Base-by-base conservation (phyloP, 2,329 filamentous ascomycete genomes). In the Trichoderma citrinoviride region DNA sequence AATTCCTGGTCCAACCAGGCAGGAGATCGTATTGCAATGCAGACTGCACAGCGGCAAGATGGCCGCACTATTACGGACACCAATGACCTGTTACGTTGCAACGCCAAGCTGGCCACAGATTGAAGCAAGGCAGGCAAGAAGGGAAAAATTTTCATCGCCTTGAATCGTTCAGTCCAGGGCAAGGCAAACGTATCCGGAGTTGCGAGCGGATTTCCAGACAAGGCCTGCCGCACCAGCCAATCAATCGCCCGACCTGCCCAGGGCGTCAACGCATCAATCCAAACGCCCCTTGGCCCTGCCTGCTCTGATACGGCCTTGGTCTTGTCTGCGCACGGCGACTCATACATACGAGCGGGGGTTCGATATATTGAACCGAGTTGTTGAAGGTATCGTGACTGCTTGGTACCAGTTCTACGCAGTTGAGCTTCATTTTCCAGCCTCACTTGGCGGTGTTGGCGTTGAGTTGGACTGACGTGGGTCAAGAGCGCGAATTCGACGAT, bases 181-280 rank as follows among this genome's bases (percentile, higher is more conserved):
- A 53, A 8, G 14, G 33, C 3, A 52, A 6, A 57, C 27, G 25
- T 47, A 58, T 41, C 33, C 40, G 54, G 41, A 46, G 54, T 46
- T 33, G 49, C 40, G 44, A 57, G 54, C 54, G 54, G 54, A 57
- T 46, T 46, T 29, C 54, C 49, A 27, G 52, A 50, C 57, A 61
- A 37, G 46, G 29, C 46, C 17, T 49, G 57, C 33, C 33, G 33
- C 23, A 41, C 15, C 46, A 29, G 44, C 57, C 57, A 61, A 61
- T 50, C 44, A 61, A 7, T 50, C 29, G 47, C 47, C 21, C 19
- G n/a, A 12, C 10, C 46, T n/a, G 33, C 33, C 1, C 12, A 61
- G 47, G 56, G 57, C 23, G 57, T 61, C 57, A 14, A 14, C 12
- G 23, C 37, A 61, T 44, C 47, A 61, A 61, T n/a, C 12, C n/a